These are phyloP conservation scores for Cordyceps pruinosa DNA, from an alignment of 2,329 filamentous ascomycete species.

Conservation along the genomic window DNA sequence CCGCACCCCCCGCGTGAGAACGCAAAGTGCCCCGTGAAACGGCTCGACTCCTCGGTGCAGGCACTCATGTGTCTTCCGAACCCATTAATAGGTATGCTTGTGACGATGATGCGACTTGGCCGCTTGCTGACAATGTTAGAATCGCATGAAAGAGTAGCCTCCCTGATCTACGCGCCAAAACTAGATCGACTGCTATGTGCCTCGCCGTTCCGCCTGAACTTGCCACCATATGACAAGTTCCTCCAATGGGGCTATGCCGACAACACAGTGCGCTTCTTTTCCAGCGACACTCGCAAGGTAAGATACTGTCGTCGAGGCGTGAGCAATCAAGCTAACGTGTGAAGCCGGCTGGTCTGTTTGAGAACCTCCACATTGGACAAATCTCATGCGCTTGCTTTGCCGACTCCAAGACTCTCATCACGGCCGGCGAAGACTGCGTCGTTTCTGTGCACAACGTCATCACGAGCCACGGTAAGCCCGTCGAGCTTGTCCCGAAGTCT, in stretches of 20 bases:
- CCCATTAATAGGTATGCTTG: constrained; percentile 58
- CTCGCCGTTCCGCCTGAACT: constrained; percentile 76
- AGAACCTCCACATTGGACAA: constrained; percentile 89
- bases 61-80: constrained; percentile 72
- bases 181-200: constrained; percentile 78
- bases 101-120: not conserved
- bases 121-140: constrained; percentile 28
- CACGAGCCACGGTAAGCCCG: constrained; percentile 55
- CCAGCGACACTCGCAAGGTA: constrained; percentile 71
- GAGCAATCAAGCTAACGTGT: constrained; percentile 21
- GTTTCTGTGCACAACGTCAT: constrained; percentile 75
- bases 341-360: constrained; percentile 72
- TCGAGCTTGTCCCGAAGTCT: constrained; percentile 72
- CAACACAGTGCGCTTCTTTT: constrained; percentile 85
- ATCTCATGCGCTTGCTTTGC: constrained; percentile 78
- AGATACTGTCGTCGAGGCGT: constrained; percentile 10
- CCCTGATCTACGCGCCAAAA: constrained; percentile 70
- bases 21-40: constrained; percentile 53
- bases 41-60: constrained; percentile 72
- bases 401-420: constrained; percentile 85
- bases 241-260: constrained; percentile 96
- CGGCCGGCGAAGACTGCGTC: constrained; percentile 86
- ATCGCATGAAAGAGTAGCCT: constrained; percentile 72
- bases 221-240: constrained; percentile 87
- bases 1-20: constrained; percentile 74